Evolutionary conservation across 371 early-diverging fungal genomes (phyloP).

Genomic region (Globomyces sp.): DNA sequence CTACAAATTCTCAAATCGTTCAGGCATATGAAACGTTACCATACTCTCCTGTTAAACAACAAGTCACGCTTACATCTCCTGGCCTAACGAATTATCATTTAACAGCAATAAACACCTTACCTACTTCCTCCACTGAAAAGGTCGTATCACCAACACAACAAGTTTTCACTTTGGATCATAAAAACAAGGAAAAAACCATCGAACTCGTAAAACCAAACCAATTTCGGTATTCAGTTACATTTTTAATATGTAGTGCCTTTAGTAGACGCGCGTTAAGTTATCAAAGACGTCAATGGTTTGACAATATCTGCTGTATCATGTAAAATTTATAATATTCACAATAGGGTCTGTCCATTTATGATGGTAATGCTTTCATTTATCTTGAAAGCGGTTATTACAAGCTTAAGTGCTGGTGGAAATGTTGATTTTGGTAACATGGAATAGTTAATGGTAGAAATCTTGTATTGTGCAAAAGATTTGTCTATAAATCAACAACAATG

Average conservation of each 20-base stretch:
- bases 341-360: slow-evolving; percentile 34
- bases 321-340: too few species aligned
- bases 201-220: slow-evolving; percentile 14
- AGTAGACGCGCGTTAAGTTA: slow-evolving; percentile 50
- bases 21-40: too few species aligned
- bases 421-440: neutral
- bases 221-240: neutral
- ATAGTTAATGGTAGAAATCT: neutral
- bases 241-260: slow-evolving; percentile 5
- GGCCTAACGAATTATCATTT: neutral
- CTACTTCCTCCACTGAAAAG: neutral
- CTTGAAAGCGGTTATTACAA: slow-evolving; percentile 31
- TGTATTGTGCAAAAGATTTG: slow-evolving; percentile 6
- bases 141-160: neutral
- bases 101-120: slow-evolving; percentile 9
- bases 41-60: too few species aligned
- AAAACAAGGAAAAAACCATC: slow-evolving; percentile 5
- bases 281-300: slow-evolving; percentile 68
- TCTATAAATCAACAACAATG: slow-evolving; percentile 14
- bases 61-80: neutral
- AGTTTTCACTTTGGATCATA: neutral
- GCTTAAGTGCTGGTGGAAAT: slow-evolving; percentile 18
- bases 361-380: slow-evolving; percentile 42
- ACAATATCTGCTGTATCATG: slow-evolving; percentile 70
- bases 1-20: too few species aligned